These are phyloP conservation scores for Chaetoceros tenuissimus DNA, from an alignment of 108 stramenopile species.

Conservation along the genomic window DNA sequence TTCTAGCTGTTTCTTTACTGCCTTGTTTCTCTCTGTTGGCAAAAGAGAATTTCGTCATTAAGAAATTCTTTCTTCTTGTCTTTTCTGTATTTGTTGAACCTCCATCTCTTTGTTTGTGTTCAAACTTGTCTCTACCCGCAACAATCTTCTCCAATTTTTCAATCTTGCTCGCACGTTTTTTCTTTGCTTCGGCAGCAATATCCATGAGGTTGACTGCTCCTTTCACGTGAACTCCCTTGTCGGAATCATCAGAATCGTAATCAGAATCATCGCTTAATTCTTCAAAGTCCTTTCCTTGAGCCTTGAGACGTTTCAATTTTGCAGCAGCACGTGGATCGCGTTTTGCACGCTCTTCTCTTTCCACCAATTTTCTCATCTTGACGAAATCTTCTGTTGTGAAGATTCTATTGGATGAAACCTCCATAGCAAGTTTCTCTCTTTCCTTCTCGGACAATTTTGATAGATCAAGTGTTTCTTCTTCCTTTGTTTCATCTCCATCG, in stretches of 20 bases:
- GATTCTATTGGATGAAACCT: slow-evolving; percentile 75
- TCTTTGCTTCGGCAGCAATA: slow-evolving; percentile 77
- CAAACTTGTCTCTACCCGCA: slow-evolving; percentile 66
- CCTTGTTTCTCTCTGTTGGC: slow-evolving; percentile 47
- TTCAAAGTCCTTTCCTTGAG: slow-evolving; percentile 63
- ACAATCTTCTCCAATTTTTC: slow-evolving; percentile 67
- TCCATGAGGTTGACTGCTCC: slow-evolving; percentile 62
- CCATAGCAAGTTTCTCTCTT: slow-evolving; percentile 59
- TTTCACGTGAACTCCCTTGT: slow-evolving; percentile 41
- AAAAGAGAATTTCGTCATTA: slow-evolving; percentile 71
- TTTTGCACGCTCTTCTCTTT: slow-evolving; percentile 57
- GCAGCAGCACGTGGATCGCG: slow-evolving; percentile 77
- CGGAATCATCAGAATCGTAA: slow-evolving; percentile 50
- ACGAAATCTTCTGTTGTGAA: slow-evolving; percentile 77
- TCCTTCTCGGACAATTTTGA: slow-evolving; percentile 65
- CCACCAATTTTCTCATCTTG: slow-evolving; percentile 84
- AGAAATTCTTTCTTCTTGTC: slow-evolving; percentile 82
- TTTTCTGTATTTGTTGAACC: slow-evolving; percentile 92
- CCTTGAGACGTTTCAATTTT: slow-evolving; percentile 60
- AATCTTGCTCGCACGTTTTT: slow-evolving; percentile 68
- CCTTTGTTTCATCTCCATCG: slow-evolving; percentile 9
- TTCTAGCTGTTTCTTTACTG: slow-evolving; percentile 38
- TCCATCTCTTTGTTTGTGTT: slow-evolving; percentile 69
- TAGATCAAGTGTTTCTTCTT: slow-evolving; percentile 34
- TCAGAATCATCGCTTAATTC: slow-evolving; percentile 61